These are phyloP conservation scores for Saccharomycopsis javanensis DNA, from an alignment of 805 yeast genomes.

Conservation along the genomic window DNA sequence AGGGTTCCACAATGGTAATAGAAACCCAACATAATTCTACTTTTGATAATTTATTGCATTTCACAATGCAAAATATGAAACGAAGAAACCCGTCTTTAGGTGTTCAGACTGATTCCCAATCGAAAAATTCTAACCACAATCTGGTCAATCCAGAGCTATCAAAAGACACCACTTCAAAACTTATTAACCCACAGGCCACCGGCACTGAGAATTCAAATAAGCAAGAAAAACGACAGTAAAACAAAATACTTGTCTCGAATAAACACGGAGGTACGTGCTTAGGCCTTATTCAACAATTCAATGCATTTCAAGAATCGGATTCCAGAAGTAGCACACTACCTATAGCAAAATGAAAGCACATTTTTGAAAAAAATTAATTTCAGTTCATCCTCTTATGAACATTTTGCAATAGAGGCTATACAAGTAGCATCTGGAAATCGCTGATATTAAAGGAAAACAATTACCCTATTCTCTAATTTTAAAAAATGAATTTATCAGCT, in stretches of 20 bases:
- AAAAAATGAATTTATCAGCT: neutral
- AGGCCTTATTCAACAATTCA: no score
- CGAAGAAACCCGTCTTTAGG: neutral
- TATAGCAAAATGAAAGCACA: no score
- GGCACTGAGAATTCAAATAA: neutral
- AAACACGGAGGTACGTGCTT: no score
- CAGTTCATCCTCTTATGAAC: no score
- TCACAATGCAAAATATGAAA: conserved; percentile 3
- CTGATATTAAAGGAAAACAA: no score
- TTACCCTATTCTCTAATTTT: no score
- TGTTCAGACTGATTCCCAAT: neutral
- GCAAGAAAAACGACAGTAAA: neutral
- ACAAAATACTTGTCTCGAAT: no score
- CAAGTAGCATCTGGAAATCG: no score
- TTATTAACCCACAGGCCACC: neutral
- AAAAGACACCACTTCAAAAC: neutral
- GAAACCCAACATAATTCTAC: neutral
- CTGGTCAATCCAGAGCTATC: neutral
- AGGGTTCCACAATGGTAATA: neutral
- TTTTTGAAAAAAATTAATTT: no score
- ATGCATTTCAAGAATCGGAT: no score
- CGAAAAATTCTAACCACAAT: neutral
- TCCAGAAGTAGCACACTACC: no score
- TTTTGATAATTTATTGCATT: conserved; percentile 3
- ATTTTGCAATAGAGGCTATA: no score